Evolutionary conservation across 805 yeast genomes (phyloP).

Genomic region (Nakazawaea wyomingensis): DNA sequence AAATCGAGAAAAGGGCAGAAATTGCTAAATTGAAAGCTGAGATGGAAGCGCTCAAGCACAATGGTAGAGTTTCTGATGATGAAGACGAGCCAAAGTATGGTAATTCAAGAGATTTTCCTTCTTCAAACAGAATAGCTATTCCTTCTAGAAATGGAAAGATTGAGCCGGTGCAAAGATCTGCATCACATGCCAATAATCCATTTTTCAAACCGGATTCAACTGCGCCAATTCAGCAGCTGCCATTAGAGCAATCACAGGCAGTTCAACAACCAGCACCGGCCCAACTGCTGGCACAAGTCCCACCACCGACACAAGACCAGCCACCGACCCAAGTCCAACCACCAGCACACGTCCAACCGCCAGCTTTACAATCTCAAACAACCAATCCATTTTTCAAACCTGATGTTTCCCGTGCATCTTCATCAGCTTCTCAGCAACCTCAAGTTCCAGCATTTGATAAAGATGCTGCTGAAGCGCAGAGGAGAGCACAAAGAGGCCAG

Average conservation of each 20-base stretch:
- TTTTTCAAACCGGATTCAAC: conserved; percentile 10
- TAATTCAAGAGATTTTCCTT: too few species aligned
- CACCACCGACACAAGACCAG: neutral
- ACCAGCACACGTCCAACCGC: conserved; percentile 11
- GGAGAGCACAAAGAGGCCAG: conserved; percentile 64
- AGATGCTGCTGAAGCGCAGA: conserved; percentile 60
- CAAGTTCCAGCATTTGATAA: conserved; percentile 39
- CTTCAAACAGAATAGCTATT: neutral
- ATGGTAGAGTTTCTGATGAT: conserved; percentile 44
- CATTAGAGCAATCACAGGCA: neutral
- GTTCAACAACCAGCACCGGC: neutral
- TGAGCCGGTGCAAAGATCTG: neutral
- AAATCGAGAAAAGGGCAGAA: conserved; percentile 44
- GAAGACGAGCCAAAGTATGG: conserved; percentile 19
- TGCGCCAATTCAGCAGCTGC: conserved; percentile 7
- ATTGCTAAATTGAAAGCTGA: conserved; percentile 28
- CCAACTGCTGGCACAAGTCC: neutral
- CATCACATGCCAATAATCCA: conserved; percentile 10
- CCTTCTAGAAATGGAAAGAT: neutral
- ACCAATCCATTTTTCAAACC: conserved; percentile 62
- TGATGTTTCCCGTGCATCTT: conserved; percentile 19
- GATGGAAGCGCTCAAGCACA: conserved; percentile 27
- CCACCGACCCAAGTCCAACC: conserved; percentile 16
- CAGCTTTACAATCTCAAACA: neutral
- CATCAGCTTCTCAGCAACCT: conserved; percentile 15